Evolutionary conservation across 768 basidiomycete genomes (phyloP).

Genomic region (Tulasnella sp.): DNA sequence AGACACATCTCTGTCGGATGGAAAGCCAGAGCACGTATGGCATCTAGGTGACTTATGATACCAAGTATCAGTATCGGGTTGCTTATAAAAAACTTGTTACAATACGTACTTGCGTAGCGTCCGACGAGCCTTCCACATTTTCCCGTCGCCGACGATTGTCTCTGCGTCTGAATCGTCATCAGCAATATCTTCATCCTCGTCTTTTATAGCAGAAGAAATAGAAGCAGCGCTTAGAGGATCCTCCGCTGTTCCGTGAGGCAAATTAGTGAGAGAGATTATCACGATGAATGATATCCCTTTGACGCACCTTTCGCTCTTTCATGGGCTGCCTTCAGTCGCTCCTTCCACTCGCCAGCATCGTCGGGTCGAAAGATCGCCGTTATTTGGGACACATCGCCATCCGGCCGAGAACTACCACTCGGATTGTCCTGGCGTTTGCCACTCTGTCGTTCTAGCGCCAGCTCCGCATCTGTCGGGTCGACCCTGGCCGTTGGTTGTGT

Average conservation of each 20-base stretch:
- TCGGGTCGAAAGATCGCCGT: slow-evolving; percentile 85
- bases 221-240: neutral
- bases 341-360: slow-evolving; percentile 77
- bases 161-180: slow-evolving; percentile 31
- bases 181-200: slow-evolving; percentile 62
- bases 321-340: slow-evolving; percentile 33
- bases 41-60: slow-evolving; percentile 71
- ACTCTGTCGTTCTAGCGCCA: neutral
- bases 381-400: slow-evolving; percentile 40
- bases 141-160: slow-evolving; percentile 45
- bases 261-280: too few species aligned
- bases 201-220: slow-evolving; percentile 33
- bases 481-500: too few species aligned
- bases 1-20: slow-evolving; percentile 76
- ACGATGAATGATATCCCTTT: neutral
- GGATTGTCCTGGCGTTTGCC: slow-evolving; percentile 2
- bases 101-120: slow-evolving; percentile 75
- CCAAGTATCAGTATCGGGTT: neutral
- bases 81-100: neutral
- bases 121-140: slow-evolving; percentile 77
- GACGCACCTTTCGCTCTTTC: slow-evolving; percentile 22
- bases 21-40: slow-evolving; percentile 83
- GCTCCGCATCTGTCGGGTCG: neutral
- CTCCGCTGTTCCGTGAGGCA: neutral
- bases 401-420: slow-evolving; percentile 2